Percentiles rank a stretch among this genome's conserved stretches.
Conservation (phyloP, 139 green algal genomes). For the Trebouxia sp. region DNA sequence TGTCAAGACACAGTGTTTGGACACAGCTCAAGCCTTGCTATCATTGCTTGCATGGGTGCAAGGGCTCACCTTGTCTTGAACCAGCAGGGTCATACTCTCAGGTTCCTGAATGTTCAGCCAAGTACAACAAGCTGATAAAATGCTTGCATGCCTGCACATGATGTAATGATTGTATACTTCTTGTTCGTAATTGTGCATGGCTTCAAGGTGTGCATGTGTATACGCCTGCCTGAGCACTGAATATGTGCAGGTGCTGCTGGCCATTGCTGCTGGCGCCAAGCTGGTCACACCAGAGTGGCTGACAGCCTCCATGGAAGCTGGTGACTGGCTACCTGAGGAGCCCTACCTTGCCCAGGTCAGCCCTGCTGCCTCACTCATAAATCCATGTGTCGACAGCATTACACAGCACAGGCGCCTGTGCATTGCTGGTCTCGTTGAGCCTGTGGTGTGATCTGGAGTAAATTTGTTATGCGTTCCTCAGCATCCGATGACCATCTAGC, state of each 20-base stretch:
- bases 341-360: slow-evolving; percentile 40
- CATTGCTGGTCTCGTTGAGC: not conserved
- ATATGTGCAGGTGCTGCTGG: slow-evolving; percentile 53
- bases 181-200: too few relatives aligned
- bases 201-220: too few relatives aligned
- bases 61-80: not conserved
- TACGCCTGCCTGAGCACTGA: too few relatives aligned
- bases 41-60: too few relatives aligned
- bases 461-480: not conserved
- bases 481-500: too few relatives aligned
- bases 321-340: slow-evolving; percentile 60
- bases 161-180: too few relatives aligned
- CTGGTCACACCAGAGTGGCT: slow-evolving; percentile 67
- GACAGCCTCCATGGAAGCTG: slow-evolving; percentile 52
- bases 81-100: not conserved
- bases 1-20: too few relatives aligned
- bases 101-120: too few relatives aligned
- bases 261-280: slow-evolving; percentile 59
- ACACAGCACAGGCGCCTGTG: not conserved
- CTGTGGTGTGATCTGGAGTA: not conserved
- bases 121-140: too few relatives aligned
- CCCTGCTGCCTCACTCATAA: not conserved
- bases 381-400: too few relatives aligned
- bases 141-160: too few relatives aligned
- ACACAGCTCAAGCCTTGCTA: too few relatives aligned